Base-by-base conservation (phyloP, 164 flowering plant genomes). In the Saururus chinensis region DNA sequence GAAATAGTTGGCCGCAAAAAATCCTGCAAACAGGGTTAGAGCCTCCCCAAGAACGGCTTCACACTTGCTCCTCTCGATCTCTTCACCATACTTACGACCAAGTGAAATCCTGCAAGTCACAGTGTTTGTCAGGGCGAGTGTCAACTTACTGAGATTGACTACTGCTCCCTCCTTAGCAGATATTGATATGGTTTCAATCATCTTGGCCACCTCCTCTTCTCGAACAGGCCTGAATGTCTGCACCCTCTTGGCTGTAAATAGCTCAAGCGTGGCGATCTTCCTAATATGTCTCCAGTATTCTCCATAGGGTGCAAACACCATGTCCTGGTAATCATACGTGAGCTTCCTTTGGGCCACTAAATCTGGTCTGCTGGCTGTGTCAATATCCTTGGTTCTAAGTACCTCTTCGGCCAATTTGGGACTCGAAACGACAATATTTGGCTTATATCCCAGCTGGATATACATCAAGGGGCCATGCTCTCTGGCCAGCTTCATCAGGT, bases 51-150 rank as follows among this genome's bases (percentile, higher is more conserved):
- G 56, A 73, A 70, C 62, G 59, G 71, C 40, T 64, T 57, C n/a
- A 56, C 40, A 16, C 66, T 24, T 30, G 8, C 19, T 7, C 40
- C 35, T 7, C 40, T 22, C 26, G 59, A 61, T 55, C 24, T 37
- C 22, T 21, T 57, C 69, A 19, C 53, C 69, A 19, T 54, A 68
- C 19, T 59, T 62, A 0, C 71, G 81, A 65, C 90, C 86, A 19
- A 81, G 80, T 4, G 85, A 87, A 20, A 77, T 81, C 1, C 81
- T 48, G 48, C 86, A 83, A 19, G 83, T 41, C 0, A 85, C 40
- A 30, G 80, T 72, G 58, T 75, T 83, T 9, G 86, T 75, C 35
- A 78, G 19, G 0, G 11, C n/a, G 22, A 80, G 68, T 4, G 77
- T 45, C 20, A 54, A 20, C 56, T 66, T 59, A 61, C 84, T 80